Base-by-base conservation (phyloP, 495 filamentous ascomycete genomes). In the Oidiodendron maius region DNA sequence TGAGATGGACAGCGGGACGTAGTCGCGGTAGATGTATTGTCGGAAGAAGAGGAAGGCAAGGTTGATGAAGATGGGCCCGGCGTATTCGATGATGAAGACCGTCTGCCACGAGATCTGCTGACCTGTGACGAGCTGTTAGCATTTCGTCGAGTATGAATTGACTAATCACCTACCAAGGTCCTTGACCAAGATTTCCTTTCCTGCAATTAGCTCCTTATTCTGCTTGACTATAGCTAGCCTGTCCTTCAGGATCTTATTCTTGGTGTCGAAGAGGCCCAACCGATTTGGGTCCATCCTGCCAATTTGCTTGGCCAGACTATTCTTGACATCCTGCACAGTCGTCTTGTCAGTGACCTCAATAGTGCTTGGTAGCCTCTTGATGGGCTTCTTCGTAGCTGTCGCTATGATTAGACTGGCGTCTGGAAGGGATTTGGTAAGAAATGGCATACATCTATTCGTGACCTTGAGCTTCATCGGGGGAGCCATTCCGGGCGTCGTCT, bases 71-170 rank as follows among this genome's bases (percentile, higher is more conserved):
- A 97, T 81, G n/a, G 93, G 93, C 6, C 93, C 93, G 48, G 89
- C 70, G 67, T 98, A 98, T 72, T 98, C 93, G 65, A 96, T 80
- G 49, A 95, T 67, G 71, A 90, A 98, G 59, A 96, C 94, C 44
- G 89, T 91, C 50, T 82, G 84, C 93, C 93, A 98, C 41, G 79
- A 81, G 48, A 96, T 86, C 66, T 98, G 93, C 24, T 84, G 84
- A 40, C 93, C 91, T 96, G 43, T 4, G 13, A 28, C 20, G 23
- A 41, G 48, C 43, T 20, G 44, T 41, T 12, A 62, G 59, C 17
- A 56, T 40, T 16, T 11, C 11, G 6, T 18, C 22, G 16, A 4
- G 38, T 9, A 21, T 4, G 20, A 15, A 3, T 41, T 11, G 37
- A n/a, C n/a, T 13, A 36, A 26, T 11, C 12, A 61, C 80, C 52